These are phyloP conservation scores for Ambrosia hybrid DNA, from an alignment of 140 eudicot species.

Conservation along the genomic window DNA sequence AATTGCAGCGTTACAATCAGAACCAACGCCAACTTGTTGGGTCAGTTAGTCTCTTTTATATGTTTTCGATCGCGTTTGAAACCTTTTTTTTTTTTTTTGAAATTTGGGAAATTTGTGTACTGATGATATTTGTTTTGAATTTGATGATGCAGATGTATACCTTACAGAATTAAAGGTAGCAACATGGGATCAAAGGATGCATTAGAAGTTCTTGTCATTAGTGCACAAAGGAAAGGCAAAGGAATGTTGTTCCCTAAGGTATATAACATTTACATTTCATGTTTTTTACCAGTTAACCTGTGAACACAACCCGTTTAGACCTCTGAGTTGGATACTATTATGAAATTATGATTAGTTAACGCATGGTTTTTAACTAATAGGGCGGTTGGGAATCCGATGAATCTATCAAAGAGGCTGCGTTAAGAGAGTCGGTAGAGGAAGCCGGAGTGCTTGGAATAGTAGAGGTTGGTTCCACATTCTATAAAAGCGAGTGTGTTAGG, in stretches of 20 bases:
- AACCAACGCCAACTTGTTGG: slow-evolving; percentile 82
- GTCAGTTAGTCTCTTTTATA: slow-evolving; percentile 41
- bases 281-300: background rate
- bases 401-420: slow-evolving; percentile 57
- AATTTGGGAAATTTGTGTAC: no score
- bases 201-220: slow-evolving; percentile 78
- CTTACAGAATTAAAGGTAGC: slow-evolving; percentile 57
- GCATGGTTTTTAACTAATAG: slow-evolving; percentile 22
- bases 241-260: slow-evolving; percentile 89
- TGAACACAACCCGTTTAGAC: background rate
- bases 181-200: slow-evolving; percentile 30
- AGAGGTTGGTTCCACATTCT: slow-evolving; percentile 49
- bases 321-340: background rate
- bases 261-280: background rate
- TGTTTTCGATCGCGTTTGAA: no score
- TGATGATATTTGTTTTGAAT: background rate
- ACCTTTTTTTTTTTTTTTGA: no score
- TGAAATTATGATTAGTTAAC: background rate
- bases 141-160: slow-evolving; percentile 61
- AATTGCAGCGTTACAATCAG: slow-evolving; percentile 66
- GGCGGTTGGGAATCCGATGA: slow-evolving; percentile 93
- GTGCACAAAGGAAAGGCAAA: slow-evolving; percentile 83
- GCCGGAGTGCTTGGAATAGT: slow-evolving; percentile 76
- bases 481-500: background rate
- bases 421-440: slow-evolving; percentile 70